A percentile compares a stretch with the other conserved stretches of the same genome.
These are phyloP conservation scores for Russula earlei DNA, from an alignment of 768 basidiomycete species.

Conservation along the genomic window DNA sequence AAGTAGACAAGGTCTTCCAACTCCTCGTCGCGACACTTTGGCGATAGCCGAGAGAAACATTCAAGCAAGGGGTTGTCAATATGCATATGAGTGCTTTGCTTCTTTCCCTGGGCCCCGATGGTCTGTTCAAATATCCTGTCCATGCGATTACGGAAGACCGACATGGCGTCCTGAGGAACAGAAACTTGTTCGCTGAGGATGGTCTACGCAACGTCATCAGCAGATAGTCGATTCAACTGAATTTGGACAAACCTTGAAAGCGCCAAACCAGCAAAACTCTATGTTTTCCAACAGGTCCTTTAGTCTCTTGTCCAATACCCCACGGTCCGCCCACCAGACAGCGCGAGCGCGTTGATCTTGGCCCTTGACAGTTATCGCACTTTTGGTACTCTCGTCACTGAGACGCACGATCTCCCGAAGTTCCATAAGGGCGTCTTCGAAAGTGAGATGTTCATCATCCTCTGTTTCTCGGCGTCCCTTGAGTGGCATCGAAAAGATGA, in stretches of 20 bases:
- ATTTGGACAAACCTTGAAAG: constrained; percentile 69
- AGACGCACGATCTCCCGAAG: constrained; percentile 68
- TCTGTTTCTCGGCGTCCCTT: constrained; percentile 72
- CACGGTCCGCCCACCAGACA: constrained; percentile 82
- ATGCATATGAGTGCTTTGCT: constrained; percentile 38
- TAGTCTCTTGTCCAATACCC: constrained; percentile 67
- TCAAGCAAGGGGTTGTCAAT: constrained; percentile 72
- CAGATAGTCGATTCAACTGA: neutral
- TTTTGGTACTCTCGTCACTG: constrained; percentile 68
- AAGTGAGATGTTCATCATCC: constrained; percentile 62
- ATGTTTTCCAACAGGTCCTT: constrained; percentile 70
- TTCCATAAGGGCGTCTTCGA: constrained; percentile 64
- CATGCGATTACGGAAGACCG: constrained; percentile 53
- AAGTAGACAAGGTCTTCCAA: constrained; percentile 93
- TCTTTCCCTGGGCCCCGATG: constrained; percentile 54
- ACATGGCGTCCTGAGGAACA: constrained; percentile 37
- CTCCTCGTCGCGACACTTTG: constrained; percentile 84
- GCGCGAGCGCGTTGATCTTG: constrained; percentile 55
- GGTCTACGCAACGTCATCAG: constrained; percentile 35
- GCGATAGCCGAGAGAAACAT: constrained; percentile 77
- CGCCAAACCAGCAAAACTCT: constrained; percentile 95
- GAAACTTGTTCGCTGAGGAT: constrained; percentile 45
- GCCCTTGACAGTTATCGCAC: constrained; percentile 59
- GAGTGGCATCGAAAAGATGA: constrained; percentile 85
- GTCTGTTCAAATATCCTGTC: constrained; percentile 68